Conservation (phyloP, 768 basidiomycete species). For the Panaeolus papilionaceus region DNA sequence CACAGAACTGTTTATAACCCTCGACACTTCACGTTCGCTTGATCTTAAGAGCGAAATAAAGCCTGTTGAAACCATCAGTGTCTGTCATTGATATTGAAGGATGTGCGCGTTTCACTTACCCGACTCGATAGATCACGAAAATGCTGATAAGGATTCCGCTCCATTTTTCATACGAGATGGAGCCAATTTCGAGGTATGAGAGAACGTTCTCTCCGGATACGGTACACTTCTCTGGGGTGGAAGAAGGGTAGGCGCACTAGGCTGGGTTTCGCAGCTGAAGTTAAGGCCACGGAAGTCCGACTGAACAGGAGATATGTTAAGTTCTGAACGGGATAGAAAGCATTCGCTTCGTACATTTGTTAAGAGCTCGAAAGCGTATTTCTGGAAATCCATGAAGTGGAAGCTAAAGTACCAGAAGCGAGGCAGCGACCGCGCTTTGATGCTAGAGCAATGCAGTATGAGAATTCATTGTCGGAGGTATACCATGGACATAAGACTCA, state of each 20-base stretch:
- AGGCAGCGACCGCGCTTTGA: constrained; percentile 58
- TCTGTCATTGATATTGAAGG: not conserved
- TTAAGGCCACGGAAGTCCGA: constrained; percentile 55
- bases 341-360: constrained; percentile 36
- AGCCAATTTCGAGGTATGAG: constrained; percentile 49
- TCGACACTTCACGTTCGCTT: not conserved
- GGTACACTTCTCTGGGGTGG: constrained; percentile 48
- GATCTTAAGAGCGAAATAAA: not conserved
- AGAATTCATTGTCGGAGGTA: not conserved
- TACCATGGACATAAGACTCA: constrained; percentile 26
- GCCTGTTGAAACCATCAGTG: not conserved
- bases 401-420: constrained; percentile 65
- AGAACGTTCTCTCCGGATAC: constrained; percentile 58
- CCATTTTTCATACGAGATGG: constrained; percentile 52
- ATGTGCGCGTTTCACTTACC: constrained; percentile 33
- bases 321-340: constrained; percentile 22
- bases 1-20: no score
- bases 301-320: constrained; percentile 36
- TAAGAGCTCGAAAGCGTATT: constrained; percentile 47
- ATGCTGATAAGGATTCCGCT: constrained; percentile 52
- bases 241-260: constrained; percentile 48
- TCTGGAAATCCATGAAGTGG: constrained; percentile 62
- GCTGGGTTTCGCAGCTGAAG: constrained; percentile 46
- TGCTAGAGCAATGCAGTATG: constrained; percentile 39
- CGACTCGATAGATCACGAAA: constrained; percentile 49